Percentiles rank a stretch among this genome's conserved stretches.
These are phyloP conservation scores for Marsdenia floribunda DNA, from an alignment of 257 asterid genomes.

Conservation along the genomic window DNA sequence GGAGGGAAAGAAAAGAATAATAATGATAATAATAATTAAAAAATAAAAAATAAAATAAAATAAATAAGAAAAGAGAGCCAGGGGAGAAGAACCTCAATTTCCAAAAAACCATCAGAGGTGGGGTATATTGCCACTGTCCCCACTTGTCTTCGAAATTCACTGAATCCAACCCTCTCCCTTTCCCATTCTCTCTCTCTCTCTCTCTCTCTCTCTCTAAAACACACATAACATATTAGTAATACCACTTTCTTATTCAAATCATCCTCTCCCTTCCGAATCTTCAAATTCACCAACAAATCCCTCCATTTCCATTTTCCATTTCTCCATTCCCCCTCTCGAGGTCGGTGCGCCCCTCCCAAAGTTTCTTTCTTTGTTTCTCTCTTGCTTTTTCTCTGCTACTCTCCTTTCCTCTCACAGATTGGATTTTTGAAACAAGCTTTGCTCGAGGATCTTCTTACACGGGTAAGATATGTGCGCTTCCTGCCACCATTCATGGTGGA, in stretches of 20 bases:
- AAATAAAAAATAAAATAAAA: too few relatives aligned
- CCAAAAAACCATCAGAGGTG: conserved; percentile 11
- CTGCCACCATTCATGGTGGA: too few relatives aligned
- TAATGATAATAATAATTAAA: too few relatives aligned
- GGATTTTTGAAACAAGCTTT: neutral
- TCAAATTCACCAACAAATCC: neutral
- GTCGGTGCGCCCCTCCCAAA: neutral
- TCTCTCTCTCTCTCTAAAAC: neutral
- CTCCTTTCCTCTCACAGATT: neutral
- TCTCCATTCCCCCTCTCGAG: neutral
- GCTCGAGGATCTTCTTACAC: neutral
- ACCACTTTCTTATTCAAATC: neutral
- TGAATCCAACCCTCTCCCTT: conserved; percentile 22
- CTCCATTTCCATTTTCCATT: neutral
- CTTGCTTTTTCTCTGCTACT: too few relatives aligned
- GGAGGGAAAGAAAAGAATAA: neutral
- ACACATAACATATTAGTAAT: neutral
- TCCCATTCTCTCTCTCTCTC: conserved; percentile 1
- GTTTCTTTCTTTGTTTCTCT: too few relatives aligned
- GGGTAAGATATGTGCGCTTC: neutral
- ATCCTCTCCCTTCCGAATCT: conserved; percentile 14
- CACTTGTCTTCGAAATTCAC: conserved; percentile 22
- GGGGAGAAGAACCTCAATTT: conserved; percentile 32
- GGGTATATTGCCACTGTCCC: conserved; percentile 21
- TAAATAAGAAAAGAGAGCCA: neutral